These are phyloP conservation scores for Penicillium sp. DNA, from an alignment of 2,329 filamentous ascomycete species.

Conservation along the genomic window DNA sequence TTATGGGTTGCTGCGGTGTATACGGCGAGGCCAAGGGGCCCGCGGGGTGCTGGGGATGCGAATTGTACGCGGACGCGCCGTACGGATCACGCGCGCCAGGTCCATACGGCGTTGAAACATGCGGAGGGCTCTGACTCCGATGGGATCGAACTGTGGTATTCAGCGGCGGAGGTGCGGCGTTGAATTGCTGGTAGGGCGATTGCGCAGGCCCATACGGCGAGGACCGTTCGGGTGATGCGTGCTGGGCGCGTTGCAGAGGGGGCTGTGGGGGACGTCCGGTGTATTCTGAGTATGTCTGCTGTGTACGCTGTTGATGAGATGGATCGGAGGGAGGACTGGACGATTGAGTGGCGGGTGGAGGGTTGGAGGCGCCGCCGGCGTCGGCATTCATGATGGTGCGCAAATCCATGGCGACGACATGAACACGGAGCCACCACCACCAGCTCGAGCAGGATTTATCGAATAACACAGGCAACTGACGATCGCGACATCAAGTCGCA, in stretches of 20 bases:
- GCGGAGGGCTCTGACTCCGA: constrained; percentile 34
- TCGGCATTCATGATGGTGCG: constrained; percentile 53
- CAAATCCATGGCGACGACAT: constrained; percentile 48
- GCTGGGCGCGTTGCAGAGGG: constrained; percentile 45
- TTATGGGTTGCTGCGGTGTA: constrained; percentile 38
- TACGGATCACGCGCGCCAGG: constrained; percentile 37
- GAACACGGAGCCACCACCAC: constrained; percentile 21
- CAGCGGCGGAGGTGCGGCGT: constrained; percentile 29
- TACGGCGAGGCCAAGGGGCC: constrained; percentile 39
- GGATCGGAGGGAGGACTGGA: constrained; percentile 31
- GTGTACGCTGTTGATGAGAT: constrained; percentile 27
- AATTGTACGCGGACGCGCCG: constrained; percentile 30
- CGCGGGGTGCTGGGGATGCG: constrained; percentile 27
- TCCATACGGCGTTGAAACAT: constrained; percentile 31
- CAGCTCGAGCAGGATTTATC: constrained; percentile 20
- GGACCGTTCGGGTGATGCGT: constrained; percentile 45
- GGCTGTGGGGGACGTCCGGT: constrained; percentile 39
- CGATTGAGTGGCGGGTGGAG: constrained; percentile 29
- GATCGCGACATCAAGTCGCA: constrained; percentile 23
- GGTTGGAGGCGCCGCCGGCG: constrained; percentile 33
- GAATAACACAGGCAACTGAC: constrained; percentile 11
- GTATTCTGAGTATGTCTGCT: constrained; percentile 30
- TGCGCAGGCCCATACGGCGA: constrained; percentile 40
- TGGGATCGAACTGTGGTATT: constrained; percentile 32
- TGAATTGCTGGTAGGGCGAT: constrained; percentile 42